Evolutionary conservation across 768 basidiomycete species (phyloP).

Genomic region (Flagelloscypha sp.): DNA sequence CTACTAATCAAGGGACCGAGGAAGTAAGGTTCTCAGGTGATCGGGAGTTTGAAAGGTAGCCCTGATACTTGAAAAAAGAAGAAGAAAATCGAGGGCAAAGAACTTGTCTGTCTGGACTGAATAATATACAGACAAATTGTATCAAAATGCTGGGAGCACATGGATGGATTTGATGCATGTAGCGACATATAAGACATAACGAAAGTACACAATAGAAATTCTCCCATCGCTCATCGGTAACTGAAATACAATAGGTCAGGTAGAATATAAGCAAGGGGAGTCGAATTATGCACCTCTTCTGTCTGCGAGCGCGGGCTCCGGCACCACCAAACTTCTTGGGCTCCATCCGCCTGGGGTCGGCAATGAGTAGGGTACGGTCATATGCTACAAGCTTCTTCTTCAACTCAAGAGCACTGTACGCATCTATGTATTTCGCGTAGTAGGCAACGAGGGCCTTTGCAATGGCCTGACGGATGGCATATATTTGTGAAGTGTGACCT

Average conservation of each 20-base stretch:
- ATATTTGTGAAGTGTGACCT: constrained; percentile 98
- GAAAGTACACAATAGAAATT: constrained; percentile 25
- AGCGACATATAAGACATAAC: constrained; percentile 38
- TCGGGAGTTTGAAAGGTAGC: no score
- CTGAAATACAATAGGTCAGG: constrained; percentile 31
- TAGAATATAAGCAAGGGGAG: constrained; percentile 2
- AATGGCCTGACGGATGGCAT: constrained; percentile 98
- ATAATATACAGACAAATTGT: constrained; percentile 2
- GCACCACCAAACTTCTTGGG: constrained; percentile 99
- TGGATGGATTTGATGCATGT: constrained; percentile 26
- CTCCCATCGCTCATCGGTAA: constrained; percentile 61
- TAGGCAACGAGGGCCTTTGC: constrained; percentile 96
- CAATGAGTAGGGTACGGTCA: constrained; percentile 84
- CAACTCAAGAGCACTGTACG: constrained; percentile 92
- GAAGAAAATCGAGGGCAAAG: no score
- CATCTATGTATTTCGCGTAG: constrained; percentile 98
- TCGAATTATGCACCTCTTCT: constrained; percentile 68
- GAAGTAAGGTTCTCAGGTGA: no score
- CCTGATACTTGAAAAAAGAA: no score
- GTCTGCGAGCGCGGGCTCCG: constrained; percentile 96
- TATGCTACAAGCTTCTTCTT: constrained; percentile 98
- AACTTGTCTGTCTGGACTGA: constrained; percentile 9
- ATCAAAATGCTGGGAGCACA: constrained; percentile 21
- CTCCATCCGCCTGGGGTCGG: constrained; percentile 95
- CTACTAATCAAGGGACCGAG: no score